Base-by-base conservation (phyloP, 2,329 filamentous ascomycete genomes). In the Colletotrichum australisinense region DNA sequence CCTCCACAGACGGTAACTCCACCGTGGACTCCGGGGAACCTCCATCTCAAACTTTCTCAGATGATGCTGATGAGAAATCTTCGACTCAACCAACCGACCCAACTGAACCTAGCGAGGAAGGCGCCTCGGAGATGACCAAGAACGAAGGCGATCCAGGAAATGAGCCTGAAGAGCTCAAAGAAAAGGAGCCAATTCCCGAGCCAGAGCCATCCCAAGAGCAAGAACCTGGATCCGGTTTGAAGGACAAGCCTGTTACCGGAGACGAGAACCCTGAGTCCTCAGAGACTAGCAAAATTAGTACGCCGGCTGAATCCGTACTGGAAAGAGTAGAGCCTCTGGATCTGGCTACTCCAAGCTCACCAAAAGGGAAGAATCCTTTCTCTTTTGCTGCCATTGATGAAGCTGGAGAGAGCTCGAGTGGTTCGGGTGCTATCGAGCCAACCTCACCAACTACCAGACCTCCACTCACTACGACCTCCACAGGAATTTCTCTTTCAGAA, bases 1-100 rank as follows among this genome's bases (percentile, higher is more conserved):
- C 88, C 5, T 91, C 93, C 7, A 90, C 90, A 14, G 95, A 97
- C 63, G 91, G 93, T 55, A 86, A 87, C 8, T 91, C 93, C 26
- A 84, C 86, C 2, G 84, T 86, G 6, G 88, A 89, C 72, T 80
- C 83, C 12, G 85, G 87, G 9, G 88, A 89, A 65, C 86, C 81
- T 52, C 80, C 81, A 5, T 86, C 84, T 2, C 86, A 88, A 75
- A 82, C 82, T 4, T 84, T 83, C 63, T 84, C 84, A 1, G 87
- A 89, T 58, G 77, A 89, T 58, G 77, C 81, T 11, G 86, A 88
- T 24, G 86, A 87, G 55, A 88, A 87, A 76, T 69, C 74, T 5
- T 82, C 80, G 55, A 85, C 84, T 0, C 83, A 87, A 46, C 81
- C 83, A 1, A 85, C 85, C 0, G 84, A 85, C 19, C 79, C 79